A percentile compares a stretch with the other conserved stretches of the same genome.
Conservation (phyloP, 345 rosid genomes). For the Pelargonium nanum region DNA sequence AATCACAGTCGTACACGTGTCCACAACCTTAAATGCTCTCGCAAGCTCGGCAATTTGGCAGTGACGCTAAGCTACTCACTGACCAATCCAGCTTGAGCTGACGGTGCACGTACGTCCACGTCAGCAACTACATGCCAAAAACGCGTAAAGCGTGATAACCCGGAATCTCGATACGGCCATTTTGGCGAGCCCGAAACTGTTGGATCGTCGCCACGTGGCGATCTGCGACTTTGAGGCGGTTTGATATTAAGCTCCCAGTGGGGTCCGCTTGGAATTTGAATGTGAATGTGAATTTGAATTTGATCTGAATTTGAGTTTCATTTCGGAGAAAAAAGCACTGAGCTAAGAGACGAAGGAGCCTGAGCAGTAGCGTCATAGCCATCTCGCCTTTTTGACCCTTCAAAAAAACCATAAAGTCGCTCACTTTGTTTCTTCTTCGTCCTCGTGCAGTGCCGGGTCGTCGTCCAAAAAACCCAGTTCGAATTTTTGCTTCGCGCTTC, state of each 20-base stretch:
- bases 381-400: constrained; percentile 21
- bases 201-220: constrained; percentile 17
- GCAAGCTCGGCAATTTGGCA: neutral
- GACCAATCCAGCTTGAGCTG: constrained; percentile 24
- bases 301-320: constrained; percentile 12
- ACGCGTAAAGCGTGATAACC: constrained; percentile 45
- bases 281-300: constrained; percentile 15
- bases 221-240: neutral
- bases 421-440: constrained; percentile 3
- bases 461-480: neutral
- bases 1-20: neutral
- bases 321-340: constrained; percentile 7
- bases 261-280: constrained; percentile 14
- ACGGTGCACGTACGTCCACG: constrained; percentile 49
- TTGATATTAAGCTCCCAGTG: constrained; percentile 14
- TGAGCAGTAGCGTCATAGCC: neutral
- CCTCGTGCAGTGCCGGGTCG: neutral
- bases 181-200: constrained; percentile 12
- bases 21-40: neutral
- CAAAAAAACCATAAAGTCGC: constrained; percentile 10
- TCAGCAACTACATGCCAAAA: constrained; percentile 33
- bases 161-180: constrained; percentile 23
- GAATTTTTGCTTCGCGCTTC: neutral
- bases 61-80: constrained; percentile 15
- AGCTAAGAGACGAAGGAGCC: constrained; percentile 6